Evolutionary conservation across 2,329 filamentous ascomycete species (phyloP).

Genomic region (Pestalotiopsis sp.): DNA sequence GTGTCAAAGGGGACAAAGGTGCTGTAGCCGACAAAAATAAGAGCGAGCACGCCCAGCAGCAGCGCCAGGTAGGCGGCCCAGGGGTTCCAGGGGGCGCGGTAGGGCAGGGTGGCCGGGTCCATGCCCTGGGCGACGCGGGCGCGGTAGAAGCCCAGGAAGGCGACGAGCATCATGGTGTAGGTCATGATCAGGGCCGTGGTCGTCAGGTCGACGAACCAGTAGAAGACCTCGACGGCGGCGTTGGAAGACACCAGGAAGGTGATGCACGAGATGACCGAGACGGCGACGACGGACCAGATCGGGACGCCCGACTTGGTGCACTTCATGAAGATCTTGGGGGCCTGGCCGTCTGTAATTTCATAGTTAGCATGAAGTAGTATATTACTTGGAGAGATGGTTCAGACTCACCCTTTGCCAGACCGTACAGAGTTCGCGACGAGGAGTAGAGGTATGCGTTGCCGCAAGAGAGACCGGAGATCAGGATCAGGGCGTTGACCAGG

Average conservation of each 20-base stretch:
- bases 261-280: slow-evolving; percentile 36
- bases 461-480: slow-evolving; percentile 27
- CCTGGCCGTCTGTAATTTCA: slow-evolving; percentile 28
- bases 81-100: slow-evolving; percentile 52
- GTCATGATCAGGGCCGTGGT: slow-evolving; percentile 46
- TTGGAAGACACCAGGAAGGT: slow-evolving; percentile 42
- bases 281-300: slow-evolving; percentile 33
- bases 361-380: not conserved
- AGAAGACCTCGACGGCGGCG: slow-evolving; percentile 38
- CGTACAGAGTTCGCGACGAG: slow-evolving; percentile 22
- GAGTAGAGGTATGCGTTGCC: slow-evolving; percentile 26
- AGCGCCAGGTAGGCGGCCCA: slow-evolving; percentile 54
- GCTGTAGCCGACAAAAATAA: slow-evolving; percentile 61
- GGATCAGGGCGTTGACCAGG: slow-evolving; percentile 56
- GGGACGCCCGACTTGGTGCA: slow-evolving; percentile 50
- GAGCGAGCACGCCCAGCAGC: slow-evolving; percentile 46
- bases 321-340: slow-evolving; percentile 39
- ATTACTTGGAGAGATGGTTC: not conserved
- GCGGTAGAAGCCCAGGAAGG: slow-evolving; percentile 50
- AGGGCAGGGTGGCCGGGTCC: slow-evolving; percentile 51
- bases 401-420: slow-evolving; percentile 28
- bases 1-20: slow-evolving; percentile 53
- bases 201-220: slow-evolving; percentile 44
- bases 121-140: slow-evolving; percentile 56
- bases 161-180: slow-evolving; percentile 47